Percentiles rank a stretch among this genome's conserved stretches.
Evolutionary conservation across 345 rosid species (phyloP).

Genomic region (Clarkia xantiana): DNA sequence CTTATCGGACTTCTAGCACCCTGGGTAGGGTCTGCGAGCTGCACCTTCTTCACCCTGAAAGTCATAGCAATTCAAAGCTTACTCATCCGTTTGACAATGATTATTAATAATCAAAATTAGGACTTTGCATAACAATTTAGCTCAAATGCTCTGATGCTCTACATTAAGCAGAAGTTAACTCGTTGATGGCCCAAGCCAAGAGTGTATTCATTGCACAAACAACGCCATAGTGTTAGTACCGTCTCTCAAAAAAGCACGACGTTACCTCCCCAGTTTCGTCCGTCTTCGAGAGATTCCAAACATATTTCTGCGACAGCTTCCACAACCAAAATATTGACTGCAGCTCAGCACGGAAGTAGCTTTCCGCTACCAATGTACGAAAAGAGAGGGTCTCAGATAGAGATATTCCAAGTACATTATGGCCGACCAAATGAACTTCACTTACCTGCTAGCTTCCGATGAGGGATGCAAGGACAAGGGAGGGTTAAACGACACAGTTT

Average conservation of each 20-base stretch:
- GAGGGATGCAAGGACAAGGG: too few species aligned
- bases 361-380: not conserved
- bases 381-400: not conserved
- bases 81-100: not conserved
- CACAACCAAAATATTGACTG: slow-evolving; percentile 1
- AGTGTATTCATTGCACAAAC: slow-evolving; percentile 7
- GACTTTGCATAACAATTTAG: not conserved
- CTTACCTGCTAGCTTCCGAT: not conserved
- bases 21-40: slow-evolving; percentile 67
- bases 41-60: slow-evolving; percentile 86
- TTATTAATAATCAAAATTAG: not conserved
- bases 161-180: not conserved
- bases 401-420: too few species aligned
- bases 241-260: slow-evolving; percentile 5
- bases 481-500: too few species aligned
- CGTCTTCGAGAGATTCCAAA: slow-evolving; percentile 77
- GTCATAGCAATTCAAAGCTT: not conserved
- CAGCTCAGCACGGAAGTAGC: not conserved
- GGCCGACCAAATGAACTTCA: slow-evolving; percentile 1
- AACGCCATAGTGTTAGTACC: not conserved
- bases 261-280: slow-evolving; percentile 85
- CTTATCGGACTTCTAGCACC: slow-evolving; percentile 71
- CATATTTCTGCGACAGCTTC: slow-evolving; percentile 26
- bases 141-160: not conserved
- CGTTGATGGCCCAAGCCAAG: not conserved